Conservation (phyloP, 108 stramenopile species). For the Conticribra guillardii region DNA sequence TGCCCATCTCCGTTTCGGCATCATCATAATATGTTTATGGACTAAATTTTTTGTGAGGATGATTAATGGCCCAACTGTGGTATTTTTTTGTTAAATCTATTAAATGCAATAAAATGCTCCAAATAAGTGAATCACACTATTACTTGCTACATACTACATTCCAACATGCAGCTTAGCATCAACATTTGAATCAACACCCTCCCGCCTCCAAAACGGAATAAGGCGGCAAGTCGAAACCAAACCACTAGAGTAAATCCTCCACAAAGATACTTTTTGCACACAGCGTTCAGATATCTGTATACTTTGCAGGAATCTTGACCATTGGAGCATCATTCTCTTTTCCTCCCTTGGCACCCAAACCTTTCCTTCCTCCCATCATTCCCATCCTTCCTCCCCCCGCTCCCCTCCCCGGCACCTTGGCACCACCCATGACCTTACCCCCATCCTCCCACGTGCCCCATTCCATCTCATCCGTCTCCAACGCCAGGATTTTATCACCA, state of each 20-base stretch:
- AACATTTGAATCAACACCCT: too few species aligned
- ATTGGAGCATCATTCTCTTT: slow-evolving; percentile 7
- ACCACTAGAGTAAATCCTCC: background rate
- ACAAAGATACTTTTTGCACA: background rate
- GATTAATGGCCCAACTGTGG: too few species aligned
- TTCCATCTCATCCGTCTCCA: slow-evolving; percentile 82
- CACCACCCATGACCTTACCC: slow-evolving; percentile 2
- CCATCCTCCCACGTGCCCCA: slow-evolving; percentile 37
- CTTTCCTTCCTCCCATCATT: slow-evolving; percentile 17
- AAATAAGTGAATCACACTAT: too few species aligned
- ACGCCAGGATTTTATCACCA: slow-evolving; percentile 62
- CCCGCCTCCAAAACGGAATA: too few species aligned
- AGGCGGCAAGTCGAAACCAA: too few species aligned
- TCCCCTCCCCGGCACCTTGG: slow-evolving; percentile 19
- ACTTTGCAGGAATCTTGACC: background rate
- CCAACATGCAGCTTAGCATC: too few species aligned
- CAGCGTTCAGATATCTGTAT: background rate
- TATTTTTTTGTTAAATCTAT: too few species aligned
- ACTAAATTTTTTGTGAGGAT: too few species aligned
- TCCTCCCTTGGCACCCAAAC: background rate
- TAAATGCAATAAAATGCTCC: too few species aligned
- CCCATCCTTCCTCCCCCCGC: slow-evolving; percentile 70
- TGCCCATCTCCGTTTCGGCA: too few species aligned
- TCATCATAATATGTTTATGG: too few species aligned
- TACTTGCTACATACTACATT: too few species aligned